Evolutionary conservation across 1,284 basidiomycete genomes (phyloP).

Genomic region (Coniferiporia weirii): DNA sequence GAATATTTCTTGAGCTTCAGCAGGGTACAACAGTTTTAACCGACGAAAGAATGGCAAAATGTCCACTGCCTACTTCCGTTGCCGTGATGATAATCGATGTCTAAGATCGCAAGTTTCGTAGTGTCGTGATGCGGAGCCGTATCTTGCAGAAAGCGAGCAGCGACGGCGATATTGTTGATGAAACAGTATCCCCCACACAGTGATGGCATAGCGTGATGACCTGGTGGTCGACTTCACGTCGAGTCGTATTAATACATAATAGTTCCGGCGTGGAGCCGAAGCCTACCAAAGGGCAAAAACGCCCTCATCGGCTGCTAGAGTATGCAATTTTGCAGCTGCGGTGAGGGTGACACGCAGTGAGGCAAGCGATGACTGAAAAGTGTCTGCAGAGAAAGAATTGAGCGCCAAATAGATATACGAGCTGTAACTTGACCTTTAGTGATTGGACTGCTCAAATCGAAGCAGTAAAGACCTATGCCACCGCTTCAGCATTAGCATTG

Average conservation of each 20-base stretch:
- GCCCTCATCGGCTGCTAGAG: conserved; percentile 2
- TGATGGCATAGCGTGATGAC: conserved; percentile 31
- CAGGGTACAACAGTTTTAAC: too few species aligned
- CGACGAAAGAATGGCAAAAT: neutral
- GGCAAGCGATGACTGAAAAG: conserved; percentile 28
- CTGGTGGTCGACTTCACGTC: conserved; percentile 31
- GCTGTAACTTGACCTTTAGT: conserved; percentile 23
- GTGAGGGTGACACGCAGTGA: conserved; percentile 28
- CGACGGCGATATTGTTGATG: conserved; percentile 32
- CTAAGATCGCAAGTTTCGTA: conserved; percentile 30
- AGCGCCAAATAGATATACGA: neutral
- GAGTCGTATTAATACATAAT: neutral
- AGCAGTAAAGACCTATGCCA: conserved; percentile 31
- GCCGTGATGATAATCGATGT: conserved; percentile 38
- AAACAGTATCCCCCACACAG: conserved; percentile 36
- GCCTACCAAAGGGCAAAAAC: conserved; percentile 31
- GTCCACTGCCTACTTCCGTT: conserved; percentile 29
- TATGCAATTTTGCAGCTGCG: conserved; percentile 23
- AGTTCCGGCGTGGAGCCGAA: neutral
- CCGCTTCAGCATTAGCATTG: neutral
- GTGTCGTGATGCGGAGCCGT: neutral
- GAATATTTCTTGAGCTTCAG: conserved; percentile 31
- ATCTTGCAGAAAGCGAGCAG: conserved; percentile 28
- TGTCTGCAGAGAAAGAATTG: conserved; percentile 23
- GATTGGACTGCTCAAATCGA: conserved; percentile 34